Evolutionary conservation across 2,329 filamentous ascomycete species (phyloP), one percentile per base, ranked within the genome.

Genomic region (Trichoderma gracile): DNA sequence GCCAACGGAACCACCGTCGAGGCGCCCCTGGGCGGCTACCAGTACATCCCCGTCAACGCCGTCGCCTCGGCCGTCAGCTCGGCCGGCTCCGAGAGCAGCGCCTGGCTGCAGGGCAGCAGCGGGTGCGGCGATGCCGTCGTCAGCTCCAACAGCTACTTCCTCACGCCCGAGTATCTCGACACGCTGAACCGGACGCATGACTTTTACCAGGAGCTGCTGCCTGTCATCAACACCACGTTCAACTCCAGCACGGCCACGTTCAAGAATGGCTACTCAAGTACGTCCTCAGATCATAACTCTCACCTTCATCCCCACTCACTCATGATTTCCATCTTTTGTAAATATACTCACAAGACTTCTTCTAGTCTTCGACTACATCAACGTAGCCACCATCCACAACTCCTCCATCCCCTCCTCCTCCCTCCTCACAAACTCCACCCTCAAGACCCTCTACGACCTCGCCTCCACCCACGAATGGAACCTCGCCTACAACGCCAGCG

Each of bases 381-480:
- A 88, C 71, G 85, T 87, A 38, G 81, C 84, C 30, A 76, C 76
- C 54, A 85, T 88, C 69, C 85, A 88, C 78, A 88, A 88, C 75
- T 68, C 76, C 63, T 80, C 79, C 64, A 89, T 92, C 71, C 81
- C 84, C 27, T 82, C 83, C 3, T 73, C 78, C 25, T 73, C 85
- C 58, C 80, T 91, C 52, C 82, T 93, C 66, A 89, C 86, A 53
- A 70, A 79, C 43, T 78, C 81, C 1, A 83, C 84, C 27, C 80
- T 92, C 63, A 74, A 79, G 70, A 85, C 90, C 73, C 84, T 95
- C 64, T 83, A 84, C 70, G 83, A 84, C n/a, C 86, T 95, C 38
- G 93, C 93, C 69, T 87, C 93, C 74, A 79, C 81, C 65, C 91
- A 95, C 76, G 90, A 97, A 76, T 96, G 85, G 81, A 89, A 88